Evolutionary conservation across 257 asterid species (phyloP), one percentile per base, ranked within the genome.

Genomic region (Fraxinus excelsior): DNA sequence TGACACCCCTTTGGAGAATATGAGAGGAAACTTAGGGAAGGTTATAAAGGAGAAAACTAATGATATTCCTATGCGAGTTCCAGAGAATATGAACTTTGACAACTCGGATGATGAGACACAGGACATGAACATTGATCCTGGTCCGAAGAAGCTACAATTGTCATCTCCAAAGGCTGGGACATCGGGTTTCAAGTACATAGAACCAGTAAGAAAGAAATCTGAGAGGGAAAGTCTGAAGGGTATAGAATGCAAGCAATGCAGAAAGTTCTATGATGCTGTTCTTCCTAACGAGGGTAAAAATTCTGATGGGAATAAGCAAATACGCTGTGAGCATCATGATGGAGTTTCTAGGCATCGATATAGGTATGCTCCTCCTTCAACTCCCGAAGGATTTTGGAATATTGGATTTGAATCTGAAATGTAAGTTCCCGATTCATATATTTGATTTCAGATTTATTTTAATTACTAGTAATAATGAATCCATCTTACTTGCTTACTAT

Each of bases 321-420:
- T 83, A 13, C 92, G 94, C 4, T 96, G 99, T 71, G 99, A 96
- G 87, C 99, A 92, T 87, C 96, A 93, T 28, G 95, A 91, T 32
- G 97, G 96, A 78, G 99, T 93, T 72, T 96, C 99, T 26, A 86
- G 98, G 86, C 99, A 96, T 86, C 93, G 99, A 51, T 96, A 91
- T 67, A 88, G 88, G 89, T 93, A 91, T 70, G 97, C 91, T 70
- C 99, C 98, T 82, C 99, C 99, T 77, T 86, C 65, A 34, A 93
- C 99, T 80, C 99, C 98, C 37, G 98, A 93, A 82, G 99, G 99
- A 72, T 96, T 96, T 81, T 96, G 98, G 98, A 91, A 96, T 84
- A 90, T 93, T 76, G 98, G 97, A 44, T 93, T 96, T 83, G 97
- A 93, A 77, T 88, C 98, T 76, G 98, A 93, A 84, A 93, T 79